Evolutionary conservation across 352 stramenopile species (phyloP).

Genomic region (Globisporangium acanthophoron): DNA sequence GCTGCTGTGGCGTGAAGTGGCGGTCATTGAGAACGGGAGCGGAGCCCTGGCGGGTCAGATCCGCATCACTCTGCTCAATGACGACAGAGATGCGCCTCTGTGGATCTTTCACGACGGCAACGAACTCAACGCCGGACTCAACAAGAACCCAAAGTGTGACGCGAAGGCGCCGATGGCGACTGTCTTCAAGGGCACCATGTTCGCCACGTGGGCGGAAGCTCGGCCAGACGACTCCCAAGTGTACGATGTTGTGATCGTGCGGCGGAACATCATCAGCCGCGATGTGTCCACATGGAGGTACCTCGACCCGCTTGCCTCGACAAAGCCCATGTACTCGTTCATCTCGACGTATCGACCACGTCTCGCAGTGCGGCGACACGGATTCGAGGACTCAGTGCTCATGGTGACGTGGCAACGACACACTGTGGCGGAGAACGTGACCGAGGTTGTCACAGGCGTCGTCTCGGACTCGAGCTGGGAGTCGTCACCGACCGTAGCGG

Average conservation of each 20-base stretch:
- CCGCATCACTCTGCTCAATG: conserved; percentile 46
- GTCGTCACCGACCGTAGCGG: conserved; percentile 13
- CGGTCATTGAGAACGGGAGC: conserved; percentile 4
- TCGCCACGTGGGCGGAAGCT: conserved; percentile 52
- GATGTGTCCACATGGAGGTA: conserved; percentile 54
- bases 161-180: conserved; percentile 31
- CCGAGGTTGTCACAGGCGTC: conserved; percentile 37
- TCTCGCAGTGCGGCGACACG: conserved; percentile 36
- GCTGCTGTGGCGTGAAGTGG: conserved; percentile 53
- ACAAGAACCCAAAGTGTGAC: conserved; percentile 37
- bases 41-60: conserved; percentile 36
- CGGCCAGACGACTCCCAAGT: conserved; percentile 12
- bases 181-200: conserved; percentile 54
- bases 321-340: conserved; percentile 24
- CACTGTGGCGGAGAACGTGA: conserved; percentile 29
- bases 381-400: conserved; percentile 46
- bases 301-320: conserved; percentile 24
- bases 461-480: conserved; percentile 37
- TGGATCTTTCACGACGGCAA: conserved; percentile 82
- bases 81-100: conserved; percentile 36
- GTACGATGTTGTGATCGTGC: conserved; percentile 47
- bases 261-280: conserved; percentile 45
- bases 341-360: conserved; percentile 36
- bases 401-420: conserved; percentile 55
- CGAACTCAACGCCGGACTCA: conserved; percentile 29